A percentile compares a stretch with the other conserved stretches of the same genome.
Conservation (phyloP, 2,329 filamentous ascomycete species). For the Trichoderma sp. region DNA sequence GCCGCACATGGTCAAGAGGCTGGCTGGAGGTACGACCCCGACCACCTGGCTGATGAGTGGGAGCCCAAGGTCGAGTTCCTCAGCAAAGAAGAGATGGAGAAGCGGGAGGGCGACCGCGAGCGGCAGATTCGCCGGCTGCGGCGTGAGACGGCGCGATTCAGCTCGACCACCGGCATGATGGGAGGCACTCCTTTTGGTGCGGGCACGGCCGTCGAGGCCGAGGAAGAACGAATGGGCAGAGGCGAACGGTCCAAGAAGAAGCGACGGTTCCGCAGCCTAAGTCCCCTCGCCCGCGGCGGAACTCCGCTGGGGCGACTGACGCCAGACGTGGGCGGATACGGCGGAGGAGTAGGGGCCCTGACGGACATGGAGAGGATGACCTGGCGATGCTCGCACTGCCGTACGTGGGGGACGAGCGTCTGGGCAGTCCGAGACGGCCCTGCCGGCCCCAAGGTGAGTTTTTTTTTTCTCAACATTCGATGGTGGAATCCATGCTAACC, state of each 20-base stretch:
- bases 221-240: constrained; percentile 84
- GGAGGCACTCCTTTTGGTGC: constrained; percentile 71
- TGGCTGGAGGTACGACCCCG: constrained; percentile 94
- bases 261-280: constrained; percentile 84
- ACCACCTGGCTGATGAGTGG: constrained; percentile 83
- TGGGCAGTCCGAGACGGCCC: constrained; percentile 96
- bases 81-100: constrained; percentile 96
- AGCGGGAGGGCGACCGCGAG: constrained; percentile 91
- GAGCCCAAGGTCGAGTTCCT: constrained; percentile 79
- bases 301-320: constrained; percentile 75
- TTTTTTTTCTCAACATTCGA: not conserved
- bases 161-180: constrained; percentile 78
- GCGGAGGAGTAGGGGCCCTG: constrained; percentile 69
- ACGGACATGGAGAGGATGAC: constrained; percentile 75
- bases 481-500: constrained; percentile 28
- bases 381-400: constrained; percentile 89
- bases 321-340: constrained; percentile 75
- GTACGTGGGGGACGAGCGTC: constrained; percentile 83
- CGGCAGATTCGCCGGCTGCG: constrained; percentile 83
- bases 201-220: constrained; percentile 55
- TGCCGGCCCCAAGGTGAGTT: constrained; percentile 73
- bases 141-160: constrained; percentile 90
- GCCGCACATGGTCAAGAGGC: constrained; percentile 79
- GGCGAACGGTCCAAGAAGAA: constrained; percentile 96
- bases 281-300: constrained; percentile 66